A percentile compares a stretch with the other conserved stretches of the same genome.
Conservation (phyloP, 768 basidiomycete genomes). For the Symmetrospora coprosmae region DNA sequence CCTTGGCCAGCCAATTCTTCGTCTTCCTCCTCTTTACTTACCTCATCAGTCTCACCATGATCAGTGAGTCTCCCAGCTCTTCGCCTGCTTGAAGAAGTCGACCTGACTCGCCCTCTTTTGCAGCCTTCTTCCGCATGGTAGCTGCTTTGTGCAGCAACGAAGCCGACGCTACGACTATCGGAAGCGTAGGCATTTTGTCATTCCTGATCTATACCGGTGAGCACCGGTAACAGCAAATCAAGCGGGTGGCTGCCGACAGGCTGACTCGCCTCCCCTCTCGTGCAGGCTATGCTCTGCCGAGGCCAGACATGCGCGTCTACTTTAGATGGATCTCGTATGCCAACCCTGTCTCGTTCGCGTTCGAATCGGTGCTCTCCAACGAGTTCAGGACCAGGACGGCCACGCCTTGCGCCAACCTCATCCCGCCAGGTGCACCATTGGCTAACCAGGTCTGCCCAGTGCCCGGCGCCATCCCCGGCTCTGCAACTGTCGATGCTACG, state of each 20-base stretch:
- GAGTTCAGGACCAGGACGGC: constrained; percentile 32
- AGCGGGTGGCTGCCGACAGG: too few relatives aligned
- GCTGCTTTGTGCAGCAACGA: constrained; percentile 17
- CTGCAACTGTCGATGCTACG: constrained; percentile 24
- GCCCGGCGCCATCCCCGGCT: constrained; percentile 26
- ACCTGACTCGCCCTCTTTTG: too few relatives aligned
- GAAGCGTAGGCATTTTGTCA: constrained; percentile 24
- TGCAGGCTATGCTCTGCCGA: constrained; percentile 29
- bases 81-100: too few relatives aligned
- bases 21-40: constrained; percentile 28
- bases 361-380: constrained; percentile 34
- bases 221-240: too few relatives aligned
- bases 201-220: constrained; percentile 25
- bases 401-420: constrained; percentile 15
- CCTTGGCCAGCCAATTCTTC: constrained; percentile 34
- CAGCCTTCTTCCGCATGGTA: constrained; percentile 27
- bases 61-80: too few relatives aligned
- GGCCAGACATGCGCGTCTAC: constrained; percentile 25
- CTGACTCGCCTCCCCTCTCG: too few relatives aligned
- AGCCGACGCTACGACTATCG: constrained; percentile 24
- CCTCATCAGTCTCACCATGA: constrained; percentile 23
- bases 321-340: constrained; percentile 28
- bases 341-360: constrained; percentile 29
- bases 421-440: neutral
- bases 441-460: constrained; percentile 32